These are phyloP conservation scores for Dactylellina sp. DNA, from an alignment of 2,329 filamentous ascomycete species.

Conservation along the genomic window DNA sequence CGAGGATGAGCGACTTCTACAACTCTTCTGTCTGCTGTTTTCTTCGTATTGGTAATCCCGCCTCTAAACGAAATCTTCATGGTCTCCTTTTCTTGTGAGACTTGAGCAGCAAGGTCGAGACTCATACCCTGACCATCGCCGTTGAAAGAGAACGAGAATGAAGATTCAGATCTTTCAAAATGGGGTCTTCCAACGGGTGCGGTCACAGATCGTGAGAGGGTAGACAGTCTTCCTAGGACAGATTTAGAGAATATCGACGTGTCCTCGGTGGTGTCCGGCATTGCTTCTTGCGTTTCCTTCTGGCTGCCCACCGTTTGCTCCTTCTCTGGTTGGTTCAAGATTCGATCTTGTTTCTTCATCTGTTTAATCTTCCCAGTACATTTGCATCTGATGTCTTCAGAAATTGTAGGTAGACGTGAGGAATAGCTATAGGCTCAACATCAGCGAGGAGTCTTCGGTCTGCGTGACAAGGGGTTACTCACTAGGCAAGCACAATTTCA, in stretches of 20 bases:
- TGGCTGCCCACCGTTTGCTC: slow-evolving; percentile 6
- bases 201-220: slow-evolving; percentile 41
- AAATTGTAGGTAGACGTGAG: slow-evolving; percentile 78
- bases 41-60: slow-evolving; percentile 53
- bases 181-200: slow-evolving; percentile 23
- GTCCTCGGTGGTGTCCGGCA: slow-evolving; percentile 15
- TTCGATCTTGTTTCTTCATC: slow-evolving; percentile 63
- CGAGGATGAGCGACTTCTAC: slow-evolving; percentile 44
- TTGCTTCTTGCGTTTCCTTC: slow-evolving; percentile 20
- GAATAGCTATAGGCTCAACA: slow-evolving; percentile 71
- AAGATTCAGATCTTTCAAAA: slow-evolving; percentile 40
- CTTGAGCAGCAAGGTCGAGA: slow-evolving; percentile 45
- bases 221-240: slow-evolving; percentile 14
- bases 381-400: slow-evolving; percentile 64
- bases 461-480: slow-evolving; percentile 62
- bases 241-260: slow-evolving; percentile 28
- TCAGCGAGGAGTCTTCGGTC: neutral
- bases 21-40: slow-evolving; percentile 42
- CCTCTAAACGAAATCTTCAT: slow-evolving; percentile 55
- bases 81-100: slow-evolving; percentile 45
- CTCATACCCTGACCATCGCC: slow-evolving; percentile 27
- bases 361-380: slow-evolving; percentile 61
- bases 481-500: slow-evolving; percentile 84
- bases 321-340: slow-evolving; percentile 60
- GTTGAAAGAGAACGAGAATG: slow-evolving; percentile 41